Base-by-base conservation (phyloP, 2,329 filamentous ascomycete species). In the Penicillium sp. region DNA sequence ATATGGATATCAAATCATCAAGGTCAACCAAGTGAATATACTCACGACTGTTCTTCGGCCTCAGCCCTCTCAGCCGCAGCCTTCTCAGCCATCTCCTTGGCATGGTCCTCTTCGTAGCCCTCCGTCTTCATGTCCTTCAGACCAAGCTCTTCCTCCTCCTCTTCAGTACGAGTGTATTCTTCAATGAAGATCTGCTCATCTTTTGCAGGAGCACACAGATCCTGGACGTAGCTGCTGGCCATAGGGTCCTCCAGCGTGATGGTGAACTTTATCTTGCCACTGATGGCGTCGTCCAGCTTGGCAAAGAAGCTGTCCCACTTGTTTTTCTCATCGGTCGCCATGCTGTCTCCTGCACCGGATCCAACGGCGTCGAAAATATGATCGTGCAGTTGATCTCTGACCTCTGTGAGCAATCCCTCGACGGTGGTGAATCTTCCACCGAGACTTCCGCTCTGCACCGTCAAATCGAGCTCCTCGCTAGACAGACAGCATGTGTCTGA, bases 371-470 rank as follows among this genome's bases (percentile, higher is more conserved):
- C 83, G 70, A 95, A 98, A 55, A 97, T 95, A 66, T 95, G 89
- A 42, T 80, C 81, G 66, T 86, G 86, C 23, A 98, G 79, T 69
- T 98, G 92, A 66, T 93, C 86, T 54, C 91, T 87, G 52, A 98
- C 88, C 67, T 98, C 89, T 0, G 89, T 93, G 47, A 97, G 78
- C 18, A 97, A 82, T 53, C 93, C 93, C 71, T 98, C 93, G 18
- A 98, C 86, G 0, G 93, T 98, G 18, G 93, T 98, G 77, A 98
- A 98, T 50, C 93, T 86, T 15, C 93, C 93, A 53, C 93, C 93
- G 15, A 98, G 82, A 0, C 93, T 98, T 49, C 93, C 93, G 0
- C 92, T 90, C 28, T 52, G 41, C 4, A 54, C 49, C 1, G 50
- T 43, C 7, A 98, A 83, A 59, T 86, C 82, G 15, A 97, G 83